phyloP scores from a whole-genome alignment of 1,284 basidiomycete genomes.

The Microbotryum lychnidis-dioicae region DNA sequence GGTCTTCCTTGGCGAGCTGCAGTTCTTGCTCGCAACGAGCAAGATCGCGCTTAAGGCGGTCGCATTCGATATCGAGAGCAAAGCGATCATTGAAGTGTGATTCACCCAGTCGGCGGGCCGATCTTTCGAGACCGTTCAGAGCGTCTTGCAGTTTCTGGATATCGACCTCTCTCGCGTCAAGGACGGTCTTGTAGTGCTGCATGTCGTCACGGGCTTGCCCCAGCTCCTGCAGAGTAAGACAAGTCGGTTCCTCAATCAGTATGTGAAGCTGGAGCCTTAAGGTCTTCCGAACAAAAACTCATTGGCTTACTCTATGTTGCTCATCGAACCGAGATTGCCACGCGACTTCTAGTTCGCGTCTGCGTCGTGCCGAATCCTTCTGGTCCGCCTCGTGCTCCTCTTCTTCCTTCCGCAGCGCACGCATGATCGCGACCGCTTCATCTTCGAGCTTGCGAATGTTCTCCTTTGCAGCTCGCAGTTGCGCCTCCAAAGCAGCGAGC shows the following conservation, averaged over 20 bases:
- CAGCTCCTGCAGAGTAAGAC: conserved; percentile 30
- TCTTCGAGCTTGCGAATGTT: conserved; percentile 37
- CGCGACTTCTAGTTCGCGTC: conserved; percentile 42
- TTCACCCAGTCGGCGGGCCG: conserved; percentile 62
- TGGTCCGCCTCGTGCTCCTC: conserved; percentile 37
- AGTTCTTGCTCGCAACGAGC: conserved; percentile 73
- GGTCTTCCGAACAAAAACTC: background rate
- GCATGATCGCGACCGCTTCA: conserved; percentile 58
- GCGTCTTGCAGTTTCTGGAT: conserved; percentile 63
- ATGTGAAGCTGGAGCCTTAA: too few relatives aligned
- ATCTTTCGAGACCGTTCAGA: conserved; percentile 50
- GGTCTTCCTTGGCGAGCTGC: conserved; percentile 59
- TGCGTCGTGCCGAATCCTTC: conserved; percentile 41
- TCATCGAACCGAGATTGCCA: conserved; percentile 41
- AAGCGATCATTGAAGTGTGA: conserved; percentile 72
- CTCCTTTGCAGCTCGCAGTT: conserved; percentile 26
- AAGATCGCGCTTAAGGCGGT: conserved; percentile 76
- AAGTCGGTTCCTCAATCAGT: too few relatives aligned
- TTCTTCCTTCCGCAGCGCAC: conserved; percentile 52
- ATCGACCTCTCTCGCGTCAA: conserved; percentile 63
- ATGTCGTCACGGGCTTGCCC: conserved; percentile 40
- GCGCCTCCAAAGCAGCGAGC: conserved; percentile 43
- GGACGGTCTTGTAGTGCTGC: conserved; percentile 47
- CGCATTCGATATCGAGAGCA: conserved; percentile 82
- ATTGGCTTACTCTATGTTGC: conserved; percentile 37